Percentiles rank a stretch among this genome's conserved stretches.
phyloP scores from a whole-genome alignment of 2,329 filamentous ascomycete genomes.

The Chaetomiaceae sp. region DNA sequence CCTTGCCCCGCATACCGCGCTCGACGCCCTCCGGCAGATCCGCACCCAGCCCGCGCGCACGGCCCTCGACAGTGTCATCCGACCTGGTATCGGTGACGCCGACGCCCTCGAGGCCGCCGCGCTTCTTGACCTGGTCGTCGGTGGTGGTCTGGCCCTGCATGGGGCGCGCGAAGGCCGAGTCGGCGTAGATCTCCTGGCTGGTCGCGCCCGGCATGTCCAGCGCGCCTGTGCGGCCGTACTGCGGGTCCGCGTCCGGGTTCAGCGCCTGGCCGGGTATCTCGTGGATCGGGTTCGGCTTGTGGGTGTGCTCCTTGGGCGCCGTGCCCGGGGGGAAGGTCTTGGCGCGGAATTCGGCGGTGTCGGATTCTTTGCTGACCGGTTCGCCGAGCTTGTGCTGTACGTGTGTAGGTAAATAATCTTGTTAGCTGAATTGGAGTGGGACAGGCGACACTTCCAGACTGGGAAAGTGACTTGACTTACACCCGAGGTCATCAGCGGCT shows the following conservation, averaged over 20 bases:
- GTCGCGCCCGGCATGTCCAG: constrained; percentile 39
- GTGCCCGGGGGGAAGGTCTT: constrained; percentile 56
- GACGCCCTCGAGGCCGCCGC: constrained; percentile 35
- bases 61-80: constrained; percentile 18
- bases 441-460: neutral
- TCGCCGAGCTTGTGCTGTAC: constrained; percentile 61
- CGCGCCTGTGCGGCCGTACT: constrained; percentile 25
- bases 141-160: constrained; percentile 35
- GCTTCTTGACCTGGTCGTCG: constrained; percentile 33
- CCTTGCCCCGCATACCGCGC: constrained; percentile 15
- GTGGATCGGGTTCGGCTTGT: constrained; percentile 33
- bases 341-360: constrained; percentile 59
- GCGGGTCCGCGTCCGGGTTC: constrained; percentile 24
- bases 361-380: constrained; percentile 51
- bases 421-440: constrained; percentile 1
- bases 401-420: too few relatives aligned
- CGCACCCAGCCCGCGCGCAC: constrained; percentile 24
- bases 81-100: constrained; percentile 26
- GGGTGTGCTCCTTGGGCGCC: constrained; percentile 45
- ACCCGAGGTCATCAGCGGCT: constrained; percentile 48
- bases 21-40: constrained; percentile 24
- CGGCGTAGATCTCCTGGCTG: constrained; percentile 38
- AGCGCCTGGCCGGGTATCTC: constrained; percentile 34
- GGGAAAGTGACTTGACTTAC: constrained; percentile 34
- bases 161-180: constrained; percentile 38